Evolutionary conservation across 495 filamentous ascomycete species (phyloP), one percentile per base, ranked within the genome.

Genomic region (Trichoderma erinaceum): DNA sequence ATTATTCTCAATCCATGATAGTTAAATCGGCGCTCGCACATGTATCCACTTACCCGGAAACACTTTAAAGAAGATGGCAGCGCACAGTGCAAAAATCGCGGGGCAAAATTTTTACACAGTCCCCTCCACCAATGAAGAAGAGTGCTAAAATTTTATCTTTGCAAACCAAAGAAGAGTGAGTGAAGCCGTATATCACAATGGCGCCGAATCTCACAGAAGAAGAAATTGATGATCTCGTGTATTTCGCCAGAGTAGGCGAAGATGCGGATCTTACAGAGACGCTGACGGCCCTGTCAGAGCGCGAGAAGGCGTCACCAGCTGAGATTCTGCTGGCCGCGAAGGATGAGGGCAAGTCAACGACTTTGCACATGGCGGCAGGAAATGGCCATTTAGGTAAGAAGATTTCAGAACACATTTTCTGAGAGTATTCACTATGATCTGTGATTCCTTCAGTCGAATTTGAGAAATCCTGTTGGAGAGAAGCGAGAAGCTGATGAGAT

Each of bases 291-390:
- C 77, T 94, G 16, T 79, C 84, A 52, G 75, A 78, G 32, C 82
- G 87, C 67, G 83, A 90, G 70, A 74, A 75, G 69, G 75, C 78
- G 63, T 71, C 84, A 15, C 76, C 82, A 4, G 75, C 81, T 23
- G 80, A 85, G 41, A 82, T 97, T 66, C 74, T 97, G 32, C 71
- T 79, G 41, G 83, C 84, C 41, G 88, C 89, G 13, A 84, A 85
- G 67, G 92, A 96, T 71, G 82, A 87, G 29, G 81, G 86, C 38
- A 89, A 86, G 67, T 87, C 88, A 29, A 96, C 92, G 41, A 82
- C 90, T 21, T 78, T 97, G 73, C 94, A 98, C 79, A 97, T 92
- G 84, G 91, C 92, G 1, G 86, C 90, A 44, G 94, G 90, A 12
- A 98, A 98, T 79, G 93, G 93, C 41, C 90, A 95, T 73, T 67